phyloP scores from a whole-genome alignment of 73 alveolate species.

The Strombidium stylifer region DNA sequence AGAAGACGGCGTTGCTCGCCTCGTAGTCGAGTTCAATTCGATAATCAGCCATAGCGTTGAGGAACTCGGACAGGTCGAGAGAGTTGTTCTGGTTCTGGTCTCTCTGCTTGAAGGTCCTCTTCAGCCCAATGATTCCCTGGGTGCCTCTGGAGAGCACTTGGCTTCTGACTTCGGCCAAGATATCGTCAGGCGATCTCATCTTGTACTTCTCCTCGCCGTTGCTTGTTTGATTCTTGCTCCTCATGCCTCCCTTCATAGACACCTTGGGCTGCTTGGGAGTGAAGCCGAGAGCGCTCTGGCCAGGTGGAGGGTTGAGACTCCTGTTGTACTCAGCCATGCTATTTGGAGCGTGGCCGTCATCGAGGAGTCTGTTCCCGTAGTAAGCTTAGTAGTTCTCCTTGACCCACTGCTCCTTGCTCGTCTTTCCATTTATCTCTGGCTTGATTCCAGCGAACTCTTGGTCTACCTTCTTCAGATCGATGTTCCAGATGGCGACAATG shows the following conservation, averaged over 20 bases:
- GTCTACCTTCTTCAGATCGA: constrained; percentile 21
- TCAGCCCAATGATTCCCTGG: constrained; percentile 32
- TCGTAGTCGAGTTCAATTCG: constrained; percentile 14
- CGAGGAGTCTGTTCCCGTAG: no score
- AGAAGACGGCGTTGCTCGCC: constrained; percentile 46
- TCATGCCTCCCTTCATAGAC: no score
- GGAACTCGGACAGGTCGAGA: constrained; percentile 55
- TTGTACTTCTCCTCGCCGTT: no score
- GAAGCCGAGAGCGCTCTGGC: no score
- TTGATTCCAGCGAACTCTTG: constrained; percentile 25
- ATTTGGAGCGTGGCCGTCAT: no score
- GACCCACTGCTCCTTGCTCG: constrained; percentile 55
- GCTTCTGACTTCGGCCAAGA: constrained; percentile 20
- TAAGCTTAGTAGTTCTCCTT: constrained; percentile 57
- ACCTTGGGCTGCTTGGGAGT: no score
- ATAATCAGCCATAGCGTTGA: constrained; percentile 47
- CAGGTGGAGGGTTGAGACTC: no score
- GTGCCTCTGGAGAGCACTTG: constrained; percentile 48
- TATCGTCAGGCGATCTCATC: no score
- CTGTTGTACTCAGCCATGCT: no score
- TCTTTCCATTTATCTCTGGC: constrained; percentile 19
- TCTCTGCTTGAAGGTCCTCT: constrained; percentile 38
- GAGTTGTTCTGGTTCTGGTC: constrained; percentile 39
- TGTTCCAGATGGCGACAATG: constrained; percentile 59
- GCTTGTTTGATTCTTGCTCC: no score